A percentile compares a stretch with the other conserved stretches of the same genome.
Evolutionary conservation across 2,329 filamentous ascomycete genomes (phyloP).

Genomic region (Helotiales sp.): DNA sequence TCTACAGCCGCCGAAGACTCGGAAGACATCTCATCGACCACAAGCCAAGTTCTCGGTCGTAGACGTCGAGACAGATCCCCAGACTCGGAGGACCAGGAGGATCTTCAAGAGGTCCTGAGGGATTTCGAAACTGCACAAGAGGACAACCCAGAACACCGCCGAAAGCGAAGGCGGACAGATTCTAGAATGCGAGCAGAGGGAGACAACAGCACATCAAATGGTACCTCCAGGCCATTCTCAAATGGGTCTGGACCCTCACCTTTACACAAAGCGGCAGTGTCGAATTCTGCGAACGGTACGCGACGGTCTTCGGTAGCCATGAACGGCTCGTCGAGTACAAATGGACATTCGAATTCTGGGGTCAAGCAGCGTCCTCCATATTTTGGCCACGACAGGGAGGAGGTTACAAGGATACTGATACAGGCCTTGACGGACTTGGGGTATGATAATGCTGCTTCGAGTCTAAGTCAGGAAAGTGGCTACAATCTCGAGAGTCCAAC

Average conservation of each 20-base stretch:
- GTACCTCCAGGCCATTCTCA: constrained; percentile 50
- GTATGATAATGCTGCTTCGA: constrained; percentile 74
- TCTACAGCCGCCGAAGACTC: constrained; percentile 19
- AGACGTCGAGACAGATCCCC: constrained; percentile 48
- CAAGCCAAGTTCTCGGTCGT: constrained; percentile 51
- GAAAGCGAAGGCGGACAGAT: constrained; percentile 59
- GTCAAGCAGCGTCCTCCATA: constrained; percentile 48
- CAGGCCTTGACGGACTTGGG: constrained; percentile 89
- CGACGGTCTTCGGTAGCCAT: constrained; percentile 46
- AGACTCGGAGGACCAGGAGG: constrained; percentile 40
- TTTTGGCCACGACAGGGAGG: constrained; percentile 85
- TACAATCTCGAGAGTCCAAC: constrained; percentile 83
- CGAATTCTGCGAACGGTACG: constrained; percentile 47
- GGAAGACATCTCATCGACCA: constrained; percentile 30
- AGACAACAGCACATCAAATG: constrained; percentile 54
- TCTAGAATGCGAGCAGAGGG: constrained; percentile 64
- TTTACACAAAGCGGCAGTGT: constrained; percentile 43
- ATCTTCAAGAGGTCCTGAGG: constrained; percentile 30
- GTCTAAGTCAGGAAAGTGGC: constrained; percentile 78
- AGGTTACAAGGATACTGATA: constrained; percentile 89
- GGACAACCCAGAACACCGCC: constrained; percentile 38
- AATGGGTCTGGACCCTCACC: constrained; percentile 53
- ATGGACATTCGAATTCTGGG: constrained; percentile 29
- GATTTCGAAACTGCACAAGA: constrained; percentile 19
- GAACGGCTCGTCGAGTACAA: constrained; percentile 53